These are phyloP conservation scores for Luvunga scandens DNA, from an alignment of 345 rosid genomes.

Conservation along the genomic window DNA sequence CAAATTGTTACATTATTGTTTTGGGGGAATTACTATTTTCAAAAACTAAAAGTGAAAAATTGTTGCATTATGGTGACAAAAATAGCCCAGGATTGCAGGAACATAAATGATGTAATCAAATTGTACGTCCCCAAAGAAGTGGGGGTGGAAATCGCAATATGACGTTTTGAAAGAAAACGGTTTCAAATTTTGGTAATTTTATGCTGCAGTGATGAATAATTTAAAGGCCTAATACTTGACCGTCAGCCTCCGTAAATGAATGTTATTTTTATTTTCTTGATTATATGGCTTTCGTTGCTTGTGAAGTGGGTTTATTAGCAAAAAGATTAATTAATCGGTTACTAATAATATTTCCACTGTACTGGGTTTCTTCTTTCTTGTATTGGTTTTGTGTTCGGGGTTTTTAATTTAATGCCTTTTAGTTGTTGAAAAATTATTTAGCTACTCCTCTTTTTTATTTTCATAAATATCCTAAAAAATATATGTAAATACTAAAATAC, in stretches of 20 bases:
- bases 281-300: neutral
- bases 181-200: neutral
- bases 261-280: neutral
- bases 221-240: neutral
- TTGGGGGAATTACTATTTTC: too few species aligned
- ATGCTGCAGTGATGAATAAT: neutral
- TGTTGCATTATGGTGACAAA: neutral
- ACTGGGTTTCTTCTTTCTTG: neutral
- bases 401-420: too few species aligned
- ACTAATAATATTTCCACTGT: neutral
- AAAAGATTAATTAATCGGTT: neutral
- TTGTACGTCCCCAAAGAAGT: too few species aligned
- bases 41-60: too few species aligned
- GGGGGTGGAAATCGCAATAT: neutral
- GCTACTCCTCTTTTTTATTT: too few species aligned
- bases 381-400: neutral
- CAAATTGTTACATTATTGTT: neutral
- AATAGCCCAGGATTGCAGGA: neutral
- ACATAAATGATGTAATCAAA: neutral
- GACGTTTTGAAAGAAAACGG: neutral
- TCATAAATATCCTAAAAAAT: too few species aligned
- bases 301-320: neutral
- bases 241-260: neutral
- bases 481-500: too few species aligned
- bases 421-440: too few species aligned